Evolutionary conservation across 805 yeast species (phyloP).

Genomic region (Pichia heedii): DNA sequence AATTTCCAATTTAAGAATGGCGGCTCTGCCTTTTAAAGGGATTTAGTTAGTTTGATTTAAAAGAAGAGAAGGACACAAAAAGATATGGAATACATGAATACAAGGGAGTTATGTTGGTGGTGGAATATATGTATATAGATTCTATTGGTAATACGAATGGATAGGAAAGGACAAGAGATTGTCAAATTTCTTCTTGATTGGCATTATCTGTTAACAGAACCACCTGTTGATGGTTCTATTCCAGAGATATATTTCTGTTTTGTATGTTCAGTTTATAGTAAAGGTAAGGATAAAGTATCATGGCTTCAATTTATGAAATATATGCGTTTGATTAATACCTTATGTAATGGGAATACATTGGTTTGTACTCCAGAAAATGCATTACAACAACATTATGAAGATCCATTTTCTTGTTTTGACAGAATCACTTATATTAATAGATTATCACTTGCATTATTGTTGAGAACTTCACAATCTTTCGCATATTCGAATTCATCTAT

Average conservation of each 20-base stretch:
- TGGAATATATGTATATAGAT: too few relatives aligned
- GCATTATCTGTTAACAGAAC: constrained; percentile 21
- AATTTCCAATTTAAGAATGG: too few relatives aligned
- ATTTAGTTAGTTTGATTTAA: too few relatives aligned
- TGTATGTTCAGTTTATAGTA: constrained; percentile 22
- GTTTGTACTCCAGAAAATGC: constrained; percentile 21
- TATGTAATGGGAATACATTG: constrained; percentile 17
- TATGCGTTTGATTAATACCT: constrained; percentile 16
- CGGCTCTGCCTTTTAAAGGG: too few relatives aligned
- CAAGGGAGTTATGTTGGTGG: too few relatives aligned
- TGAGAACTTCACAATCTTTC: constrained; percentile 11
- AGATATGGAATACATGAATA: too few relatives aligned
- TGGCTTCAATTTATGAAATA: constrained; percentile 27
- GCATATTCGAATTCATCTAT: not conserved
- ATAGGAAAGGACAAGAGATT: constrained; percentile 24
- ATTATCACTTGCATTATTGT: constrained; percentile 19
- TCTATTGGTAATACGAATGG: too few relatives aligned
- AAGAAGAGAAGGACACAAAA: too few relatives aligned
- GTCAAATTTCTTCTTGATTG: constrained; percentile 25
- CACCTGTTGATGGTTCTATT: constrained; percentile 25
- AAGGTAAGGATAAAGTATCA: constrained; percentile 27
- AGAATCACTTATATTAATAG: constrained; percentile 21
- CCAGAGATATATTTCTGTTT: constrained; percentile 26
- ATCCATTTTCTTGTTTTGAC: constrained; percentile 23
- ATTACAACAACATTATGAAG: constrained; percentile 16